Evolutionary conservation across 2,329 filamentous ascomycete species (phyloP).

Genomic region (Trichoderma polysporum): DNA sequence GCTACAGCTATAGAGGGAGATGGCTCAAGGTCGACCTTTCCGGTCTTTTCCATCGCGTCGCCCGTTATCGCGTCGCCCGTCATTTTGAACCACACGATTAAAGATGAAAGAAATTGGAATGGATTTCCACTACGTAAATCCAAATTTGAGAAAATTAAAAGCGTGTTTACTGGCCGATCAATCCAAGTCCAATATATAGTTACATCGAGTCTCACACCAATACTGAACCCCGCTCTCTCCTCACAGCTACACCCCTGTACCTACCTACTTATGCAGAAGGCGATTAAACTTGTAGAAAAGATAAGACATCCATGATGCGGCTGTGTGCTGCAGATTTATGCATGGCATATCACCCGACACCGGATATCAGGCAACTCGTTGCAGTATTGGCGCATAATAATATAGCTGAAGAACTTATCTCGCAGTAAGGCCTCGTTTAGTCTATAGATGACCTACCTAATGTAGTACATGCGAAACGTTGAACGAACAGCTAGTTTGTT

Average conservation of each 20-base stretch:
- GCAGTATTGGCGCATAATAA: not conserved
- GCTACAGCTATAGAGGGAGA: not conserved
- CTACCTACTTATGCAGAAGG: not conserved
- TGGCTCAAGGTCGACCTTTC: not conserved
- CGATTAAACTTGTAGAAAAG: not conserved
- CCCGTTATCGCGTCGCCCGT: not conserved
- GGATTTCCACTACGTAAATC: not conserved
- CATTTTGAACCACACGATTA: not conserved
- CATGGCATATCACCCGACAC: not conserved
- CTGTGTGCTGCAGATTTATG: not conserved
- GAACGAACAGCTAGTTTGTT: not conserved
- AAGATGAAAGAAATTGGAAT: too few relatives aligned
- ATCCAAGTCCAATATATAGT: not conserved
- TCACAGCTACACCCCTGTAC: not conserved
- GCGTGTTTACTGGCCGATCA: not conserved
- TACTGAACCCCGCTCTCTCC: conserved; percentile 7
- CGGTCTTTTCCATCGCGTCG: not conserved
- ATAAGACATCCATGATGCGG: conserved; percentile 3
- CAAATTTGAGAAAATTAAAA: not conserved
- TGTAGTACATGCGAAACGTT: not conserved
- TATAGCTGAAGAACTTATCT: not conserved
- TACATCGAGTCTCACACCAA: not conserved
- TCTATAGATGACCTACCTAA: not conserved
- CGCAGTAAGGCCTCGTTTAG: not conserved
- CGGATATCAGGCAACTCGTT: not conserved